A percentile compares a stretch with the other conserved stretches of the same genome.
These are phyloP conservation scores for Plantago major DNA, from an alignment of 257 asterid species.

Conservation along the genomic window DNA sequence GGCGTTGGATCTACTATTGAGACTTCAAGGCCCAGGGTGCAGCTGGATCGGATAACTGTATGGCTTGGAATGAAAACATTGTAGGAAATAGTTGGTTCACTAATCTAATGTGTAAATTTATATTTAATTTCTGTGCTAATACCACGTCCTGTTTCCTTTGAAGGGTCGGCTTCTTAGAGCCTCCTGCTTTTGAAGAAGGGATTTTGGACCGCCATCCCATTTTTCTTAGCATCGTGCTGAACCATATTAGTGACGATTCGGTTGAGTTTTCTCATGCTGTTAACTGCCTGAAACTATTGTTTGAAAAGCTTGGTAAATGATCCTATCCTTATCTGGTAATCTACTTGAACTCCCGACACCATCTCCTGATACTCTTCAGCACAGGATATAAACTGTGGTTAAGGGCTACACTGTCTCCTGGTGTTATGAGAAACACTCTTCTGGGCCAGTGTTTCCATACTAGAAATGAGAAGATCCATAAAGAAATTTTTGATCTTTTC, in stretches of 20 bases:
- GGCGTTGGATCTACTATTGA: conserved; percentile 32
- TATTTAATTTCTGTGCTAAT: conserved; percentile 28
- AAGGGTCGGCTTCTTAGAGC: conserved; percentile 95
- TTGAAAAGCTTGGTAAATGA: conserved; percentile 89
- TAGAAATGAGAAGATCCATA: conserved; percentile 94
- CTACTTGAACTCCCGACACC: conserved; percentile 18
- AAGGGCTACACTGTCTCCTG: conserved; percentile 87
- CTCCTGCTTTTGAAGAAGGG: conserved; percentile 98
- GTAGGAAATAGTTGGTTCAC: conserved; percentile 66
- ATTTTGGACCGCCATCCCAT: conserved; percentile 86
- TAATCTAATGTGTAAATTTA: conserved; percentile 22
- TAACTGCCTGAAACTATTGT: conserved; percentile 81
- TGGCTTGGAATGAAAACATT: conserved; percentile 99
- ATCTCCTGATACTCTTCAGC: conserved; percentile 18
- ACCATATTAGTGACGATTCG: conserved; percentile 91
- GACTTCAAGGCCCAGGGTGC: conserved; percentile 79
- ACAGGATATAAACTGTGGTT: conserved; percentile 95
- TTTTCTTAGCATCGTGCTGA: conserved; percentile 89
- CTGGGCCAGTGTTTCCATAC: conserved; percentile 99
- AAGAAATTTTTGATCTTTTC: conserved; percentile 98
- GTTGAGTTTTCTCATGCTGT: conserved; percentile 86
- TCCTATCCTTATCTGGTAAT: conserved; percentile 20
- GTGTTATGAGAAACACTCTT: conserved; percentile 93
- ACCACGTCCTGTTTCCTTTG: conserved; percentile 27
- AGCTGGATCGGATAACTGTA: conserved; percentile 77